These are phyloP conservation scores for Solanum microdontum DNA, from an alignment of 257 asterid species.

Conservation along the genomic window DNA sequence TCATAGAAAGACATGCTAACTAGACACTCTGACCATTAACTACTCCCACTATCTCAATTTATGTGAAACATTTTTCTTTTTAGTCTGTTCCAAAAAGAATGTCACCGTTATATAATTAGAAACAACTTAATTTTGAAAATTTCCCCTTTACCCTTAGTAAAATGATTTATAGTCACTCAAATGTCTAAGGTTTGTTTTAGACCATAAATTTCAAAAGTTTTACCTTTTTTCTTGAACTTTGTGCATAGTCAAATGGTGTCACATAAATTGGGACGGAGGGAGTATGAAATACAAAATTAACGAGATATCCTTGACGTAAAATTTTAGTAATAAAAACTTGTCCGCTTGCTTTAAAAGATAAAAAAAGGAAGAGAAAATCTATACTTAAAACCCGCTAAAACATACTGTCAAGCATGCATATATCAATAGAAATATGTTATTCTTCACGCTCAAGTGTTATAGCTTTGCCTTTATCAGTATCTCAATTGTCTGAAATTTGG, in stretches of 20 bases:
- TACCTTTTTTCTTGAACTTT: background rate
- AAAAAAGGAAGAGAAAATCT: background rate
- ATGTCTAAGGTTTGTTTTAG: background rate
- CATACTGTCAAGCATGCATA: background rate
- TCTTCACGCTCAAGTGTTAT: background rate
- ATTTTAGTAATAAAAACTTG: background rate
- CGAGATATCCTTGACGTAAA: background rate
- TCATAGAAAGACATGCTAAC: background rate
- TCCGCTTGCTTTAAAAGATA: background rate
- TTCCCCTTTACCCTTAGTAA: background rate
- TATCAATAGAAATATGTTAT: background rate
- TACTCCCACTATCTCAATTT: background rate
- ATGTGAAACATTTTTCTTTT: background rate
- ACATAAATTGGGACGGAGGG: background rate
- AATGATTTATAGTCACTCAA: background rate
- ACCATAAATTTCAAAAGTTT: background rate
- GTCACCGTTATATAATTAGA: background rate
- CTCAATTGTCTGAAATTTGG: background rate
- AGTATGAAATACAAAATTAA: background rate
- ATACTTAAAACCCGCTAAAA: background rate
- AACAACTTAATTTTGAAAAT: background rate
- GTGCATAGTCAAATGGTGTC: background rate
- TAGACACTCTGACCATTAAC: background rate
- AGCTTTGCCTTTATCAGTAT: background rate
- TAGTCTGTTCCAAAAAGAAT: background rate